phyloP scores from a whole-genome alignment of 2,329 filamentous ascomycete species.

The Macrophomina pseudophaseolina region DNA sequence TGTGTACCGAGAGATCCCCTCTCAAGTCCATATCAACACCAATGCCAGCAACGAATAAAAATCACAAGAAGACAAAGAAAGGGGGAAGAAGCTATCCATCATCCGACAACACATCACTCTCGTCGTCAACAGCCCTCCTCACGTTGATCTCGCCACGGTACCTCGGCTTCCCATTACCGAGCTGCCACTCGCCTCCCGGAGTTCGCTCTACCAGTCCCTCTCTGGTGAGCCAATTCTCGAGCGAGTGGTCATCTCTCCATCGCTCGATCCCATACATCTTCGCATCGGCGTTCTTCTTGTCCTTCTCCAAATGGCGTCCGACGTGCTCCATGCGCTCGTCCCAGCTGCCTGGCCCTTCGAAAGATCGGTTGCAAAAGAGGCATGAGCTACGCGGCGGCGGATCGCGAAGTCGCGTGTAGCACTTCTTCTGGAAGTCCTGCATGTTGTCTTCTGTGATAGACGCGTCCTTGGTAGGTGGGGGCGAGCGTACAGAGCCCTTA shows the following conservation, averaged over 20 bases:
- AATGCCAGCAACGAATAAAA: not conserved
- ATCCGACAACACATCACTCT: conserved; percentile 2
- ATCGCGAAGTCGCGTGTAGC: conserved; percentile 64
- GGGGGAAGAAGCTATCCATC: not conserved
- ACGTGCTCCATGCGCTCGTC: conserved; percentile 87
- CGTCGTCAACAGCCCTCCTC: not conserved
- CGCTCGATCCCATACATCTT: conserved; percentile 21
- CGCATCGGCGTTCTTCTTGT: conserved; percentile 37
- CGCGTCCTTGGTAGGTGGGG: not conserved
- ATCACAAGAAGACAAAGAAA: not conserved
- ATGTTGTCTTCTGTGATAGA: conserved; percentile 58
- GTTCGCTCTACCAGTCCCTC: conserved; percentile 45
- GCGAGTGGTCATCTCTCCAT: conserved; percentile 37
- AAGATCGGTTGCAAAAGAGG: conserved; percentile 67
- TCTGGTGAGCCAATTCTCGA: conserved; percentile 47
- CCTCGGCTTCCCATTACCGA: conserved; percentile 37
- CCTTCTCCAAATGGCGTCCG: conserved; percentile 75
- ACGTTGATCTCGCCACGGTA: not conserved
- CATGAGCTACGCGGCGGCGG: conserved; percentile 67
- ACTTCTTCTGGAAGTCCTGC: conserved; percentile 61
- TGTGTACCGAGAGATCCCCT: not conserved
- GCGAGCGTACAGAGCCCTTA: conserved; percentile 39
- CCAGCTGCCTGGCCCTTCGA: conserved; percentile 71
- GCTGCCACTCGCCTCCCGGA: conserved; percentile 37
- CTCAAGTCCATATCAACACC: not conserved